Evolutionary conservation across 2,329 filamentous ascomycete genomes (phyloP).

Genomic region (Mycogone perniciosa): DNA sequence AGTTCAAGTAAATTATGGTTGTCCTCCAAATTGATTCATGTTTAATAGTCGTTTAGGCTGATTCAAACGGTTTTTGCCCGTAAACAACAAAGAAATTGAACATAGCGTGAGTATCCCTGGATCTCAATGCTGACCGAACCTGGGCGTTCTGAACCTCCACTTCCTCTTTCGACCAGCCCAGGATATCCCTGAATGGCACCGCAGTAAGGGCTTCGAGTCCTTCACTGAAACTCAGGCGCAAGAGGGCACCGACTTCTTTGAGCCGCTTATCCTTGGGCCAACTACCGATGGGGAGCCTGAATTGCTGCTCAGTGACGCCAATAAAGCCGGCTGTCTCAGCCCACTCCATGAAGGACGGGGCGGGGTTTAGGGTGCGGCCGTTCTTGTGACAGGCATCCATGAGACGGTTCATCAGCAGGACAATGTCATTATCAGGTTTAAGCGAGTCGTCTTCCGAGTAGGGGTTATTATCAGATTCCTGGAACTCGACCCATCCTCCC

Average conservation of each 20-base stretch:
- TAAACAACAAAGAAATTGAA: too few species aligned
- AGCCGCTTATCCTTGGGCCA: slow-evolving; percentile 37
- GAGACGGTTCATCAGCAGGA: slow-evolving; percentile 22
- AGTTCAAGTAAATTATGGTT: too few species aligned
- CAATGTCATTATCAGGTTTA: slow-evolving; percentile 28
- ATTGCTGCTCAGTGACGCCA: slow-evolving; percentile 24
- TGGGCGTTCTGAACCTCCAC: slow-evolving; percentile 33
- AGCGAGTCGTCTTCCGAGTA: slow-evolving; percentile 35
- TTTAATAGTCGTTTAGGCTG: too few species aligned
- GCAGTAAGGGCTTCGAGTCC: slow-evolving; percentile 34
- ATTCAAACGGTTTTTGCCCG: too few species aligned
- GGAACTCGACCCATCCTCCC: slow-evolving; percentile 42
- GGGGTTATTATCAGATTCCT: slow-evolving; percentile 33
- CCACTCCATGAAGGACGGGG: slow-evolving; percentile 23
- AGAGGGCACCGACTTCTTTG: slow-evolving; percentile 33
- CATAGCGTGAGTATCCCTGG: too few species aligned
- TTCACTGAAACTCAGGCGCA: slow-evolving; percentile 31
- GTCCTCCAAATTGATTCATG: too few species aligned
- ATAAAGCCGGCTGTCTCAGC: slow-evolving; percentile 30
- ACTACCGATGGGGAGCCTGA: slow-evolving; percentile 30
- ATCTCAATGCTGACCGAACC: too few species aligned
- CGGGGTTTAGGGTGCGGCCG: slow-evolving; percentile 25
- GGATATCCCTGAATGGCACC: slow-evolving; percentile 30
- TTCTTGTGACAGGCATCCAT: slow-evolving; percentile 21
- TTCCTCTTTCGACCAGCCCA: slow-evolving; percentile 35